Conservation (phyloP, 345 rosid genomes). For the Eucalyptus pauciflora region DNA sequence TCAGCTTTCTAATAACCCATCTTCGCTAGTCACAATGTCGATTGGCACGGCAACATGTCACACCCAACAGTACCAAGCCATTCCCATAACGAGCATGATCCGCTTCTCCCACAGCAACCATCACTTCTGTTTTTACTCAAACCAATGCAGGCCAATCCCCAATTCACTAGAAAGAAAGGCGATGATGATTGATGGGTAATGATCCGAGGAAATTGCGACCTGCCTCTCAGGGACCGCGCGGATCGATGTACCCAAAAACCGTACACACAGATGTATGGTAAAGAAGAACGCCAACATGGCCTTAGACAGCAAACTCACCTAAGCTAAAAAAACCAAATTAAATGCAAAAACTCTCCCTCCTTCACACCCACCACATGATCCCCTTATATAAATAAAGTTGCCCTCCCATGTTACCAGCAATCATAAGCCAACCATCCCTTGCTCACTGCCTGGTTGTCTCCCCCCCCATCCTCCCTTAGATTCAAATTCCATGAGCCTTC, state of each 20-base stretch:
- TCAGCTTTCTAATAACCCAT: not conserved
- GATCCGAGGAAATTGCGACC: not conserved
- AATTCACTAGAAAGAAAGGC: not conserved
- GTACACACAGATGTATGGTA: constrained; percentile 17
- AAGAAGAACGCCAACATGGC: constrained; percentile 13
- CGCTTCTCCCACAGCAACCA: not conserved
- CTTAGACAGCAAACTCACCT: not conserved
- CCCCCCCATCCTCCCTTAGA: constrained; percentile 5
- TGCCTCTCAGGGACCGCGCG: not conserved
- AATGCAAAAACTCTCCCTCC: not conserved
- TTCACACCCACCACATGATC: constrained; percentile 30
- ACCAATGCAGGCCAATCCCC: not conserved
- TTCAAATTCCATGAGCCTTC: constrained; percentile 20
- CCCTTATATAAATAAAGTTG: not conserved
- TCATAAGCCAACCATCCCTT: constrained; percentile 25
- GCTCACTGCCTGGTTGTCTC: constrained; percentile 28
- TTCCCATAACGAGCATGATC: not conserved
- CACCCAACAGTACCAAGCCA: not conserved
- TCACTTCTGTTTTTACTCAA: not conserved
- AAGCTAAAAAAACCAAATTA: not conserved
- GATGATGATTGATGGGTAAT: not conserved
- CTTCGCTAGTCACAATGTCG: not conserved
- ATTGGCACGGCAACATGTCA: not conserved
- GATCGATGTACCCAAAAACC: not conserved
- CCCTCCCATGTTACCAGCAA: constrained; percentile 21